Conservation (phyloP, 2,329 filamentous ascomycete genomes). For the Beauveria asiatica region DNA sequence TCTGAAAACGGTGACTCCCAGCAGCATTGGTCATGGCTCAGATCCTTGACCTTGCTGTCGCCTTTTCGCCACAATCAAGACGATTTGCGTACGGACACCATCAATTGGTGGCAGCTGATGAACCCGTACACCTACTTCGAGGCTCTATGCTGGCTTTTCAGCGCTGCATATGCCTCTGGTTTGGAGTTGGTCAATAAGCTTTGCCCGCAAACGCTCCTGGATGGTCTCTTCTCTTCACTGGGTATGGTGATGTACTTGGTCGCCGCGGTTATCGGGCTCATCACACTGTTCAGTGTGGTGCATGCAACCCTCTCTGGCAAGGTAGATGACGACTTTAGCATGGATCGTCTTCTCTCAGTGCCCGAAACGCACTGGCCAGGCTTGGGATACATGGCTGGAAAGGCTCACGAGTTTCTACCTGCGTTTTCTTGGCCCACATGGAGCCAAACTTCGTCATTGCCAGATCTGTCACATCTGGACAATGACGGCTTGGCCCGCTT, state of each 20-base stretch:
- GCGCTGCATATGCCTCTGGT: conserved; percentile 15
- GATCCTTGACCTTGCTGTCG: conserved; percentile 15
- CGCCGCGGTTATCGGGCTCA: neutral
- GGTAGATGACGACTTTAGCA: conserved; percentile 7
- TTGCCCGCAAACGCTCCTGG: conserved; percentile 9
- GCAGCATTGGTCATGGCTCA: conserved; percentile 17
- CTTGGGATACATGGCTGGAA: conserved; percentile 13
- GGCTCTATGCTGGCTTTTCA: conserved; percentile 18
- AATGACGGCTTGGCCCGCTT: conserved; percentile 15
- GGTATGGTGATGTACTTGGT: neutral
- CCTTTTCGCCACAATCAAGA: conserved; percentile 10
- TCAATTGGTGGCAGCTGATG: conserved; percentile 20
- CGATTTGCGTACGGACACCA: conserved; percentile 2
- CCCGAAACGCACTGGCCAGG: conserved; percentile 13
- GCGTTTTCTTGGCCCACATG: conserved; percentile 6
- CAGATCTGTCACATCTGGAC: conserved; percentile 9
- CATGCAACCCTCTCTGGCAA: conserved; percentile 4
- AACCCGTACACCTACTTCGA: conserved; percentile 25
- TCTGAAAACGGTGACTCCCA: conserved; percentile 8
- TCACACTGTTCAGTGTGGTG: conserved; percentile 4
- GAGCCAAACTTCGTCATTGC: neutral
- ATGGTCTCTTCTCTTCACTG: conserved; percentile 12
- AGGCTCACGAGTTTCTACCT: conserved; percentile 12
- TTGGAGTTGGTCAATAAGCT: conserved; percentile 12
- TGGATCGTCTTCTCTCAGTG: conserved; percentile 3